Percentiles rank a stretch among this genome's conserved stretches.
Evolutionary conservation across 1,284 basidiomycete species (phyloP).

Genomic region (Sanghuangporus baumii): DNA sequence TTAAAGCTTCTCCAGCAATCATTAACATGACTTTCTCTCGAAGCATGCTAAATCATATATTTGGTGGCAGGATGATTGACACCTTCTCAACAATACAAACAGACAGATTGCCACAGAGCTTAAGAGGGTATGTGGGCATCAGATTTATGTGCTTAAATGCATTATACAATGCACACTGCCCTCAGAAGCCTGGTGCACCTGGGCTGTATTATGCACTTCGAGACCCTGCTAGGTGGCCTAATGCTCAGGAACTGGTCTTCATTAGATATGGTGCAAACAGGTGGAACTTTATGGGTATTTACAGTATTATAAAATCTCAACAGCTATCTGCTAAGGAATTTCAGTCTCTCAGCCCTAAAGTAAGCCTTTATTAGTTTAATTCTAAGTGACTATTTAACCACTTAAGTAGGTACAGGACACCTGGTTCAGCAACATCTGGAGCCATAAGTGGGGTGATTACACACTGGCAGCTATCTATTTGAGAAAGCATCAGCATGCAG

Average conservation of each 20-base stretch:
- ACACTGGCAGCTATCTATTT: conserved; percentile 21
- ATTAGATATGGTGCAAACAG: conserved; percentile 16
- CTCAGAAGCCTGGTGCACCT: conserved; percentile 26
- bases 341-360: conserved; percentile 15
- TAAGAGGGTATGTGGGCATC: background rate
- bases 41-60: background rate
- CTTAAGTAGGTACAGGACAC: conserved; percentile 17
- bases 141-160: conserved; percentile 24
- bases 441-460: conserved; percentile 21
- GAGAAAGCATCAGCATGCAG: conserved; percentile 18
- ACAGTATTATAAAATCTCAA: conserved; percentile 21
- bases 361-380: conserved; percentile 11
- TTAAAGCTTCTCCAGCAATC: background rate
- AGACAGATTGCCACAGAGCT: background rate
- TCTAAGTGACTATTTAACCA: background rate
- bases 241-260: conserved; percentile 18
- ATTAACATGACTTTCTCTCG: background rate
- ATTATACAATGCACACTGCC: conserved; percentile 25
- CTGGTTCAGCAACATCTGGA: conserved; percentile 18
- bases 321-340: conserved; percentile 31
- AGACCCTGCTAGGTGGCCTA: background rate
- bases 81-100: background rate
- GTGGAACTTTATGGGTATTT: conserved; percentile 34
- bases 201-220: conserved; percentile 23
- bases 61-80: background rate